Percentiles rank a stretch among this genome's conserved stretches.
phyloP scores from a whole-genome alignment of 768 basidiomycete genomes.

The Mycena metata region DNA sequence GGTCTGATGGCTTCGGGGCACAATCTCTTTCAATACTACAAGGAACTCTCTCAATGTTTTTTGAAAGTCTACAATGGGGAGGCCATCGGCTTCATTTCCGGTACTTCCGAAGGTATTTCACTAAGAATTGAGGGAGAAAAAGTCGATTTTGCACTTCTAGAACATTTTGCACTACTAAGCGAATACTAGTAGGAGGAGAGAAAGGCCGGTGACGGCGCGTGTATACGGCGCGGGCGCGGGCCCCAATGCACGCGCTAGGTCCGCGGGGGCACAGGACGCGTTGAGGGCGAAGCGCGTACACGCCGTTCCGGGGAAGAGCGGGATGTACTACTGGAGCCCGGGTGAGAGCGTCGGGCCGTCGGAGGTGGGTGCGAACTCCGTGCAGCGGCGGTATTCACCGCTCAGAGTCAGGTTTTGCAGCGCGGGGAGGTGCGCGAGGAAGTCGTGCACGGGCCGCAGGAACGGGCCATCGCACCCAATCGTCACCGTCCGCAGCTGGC shows the following conservation, averaged over 20 bases:
- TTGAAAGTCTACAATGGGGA: no score
- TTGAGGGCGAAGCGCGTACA: constrained; percentile 11
- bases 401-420: constrained; percentile 8
- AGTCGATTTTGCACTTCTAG: no score
- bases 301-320: constrained; percentile 10
- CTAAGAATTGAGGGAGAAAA: no score
- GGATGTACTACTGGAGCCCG: constrained; percentile 8
- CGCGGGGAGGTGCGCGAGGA: constrained; percentile 23
- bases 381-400: constrained; percentile 10
- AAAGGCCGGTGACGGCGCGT: constrained; percentile 3
- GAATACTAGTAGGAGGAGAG: neutral
- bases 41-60: no score
- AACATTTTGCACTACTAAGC: no score
- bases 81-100: no score
- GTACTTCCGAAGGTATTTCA: no score
- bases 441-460: constrained; percentile 17
- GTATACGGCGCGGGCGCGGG: constrained; percentile 2
- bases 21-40: no score
- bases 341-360: neutral
- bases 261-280: neutral
- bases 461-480: constrained; percentile 32
- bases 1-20: no score
- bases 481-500: constrained; percentile 7
- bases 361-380: neutral
- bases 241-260: neutral